Conservation (phyloP, 495 filamentous ascomycete genomes). For the Lophiotrema nucula region DNA sequence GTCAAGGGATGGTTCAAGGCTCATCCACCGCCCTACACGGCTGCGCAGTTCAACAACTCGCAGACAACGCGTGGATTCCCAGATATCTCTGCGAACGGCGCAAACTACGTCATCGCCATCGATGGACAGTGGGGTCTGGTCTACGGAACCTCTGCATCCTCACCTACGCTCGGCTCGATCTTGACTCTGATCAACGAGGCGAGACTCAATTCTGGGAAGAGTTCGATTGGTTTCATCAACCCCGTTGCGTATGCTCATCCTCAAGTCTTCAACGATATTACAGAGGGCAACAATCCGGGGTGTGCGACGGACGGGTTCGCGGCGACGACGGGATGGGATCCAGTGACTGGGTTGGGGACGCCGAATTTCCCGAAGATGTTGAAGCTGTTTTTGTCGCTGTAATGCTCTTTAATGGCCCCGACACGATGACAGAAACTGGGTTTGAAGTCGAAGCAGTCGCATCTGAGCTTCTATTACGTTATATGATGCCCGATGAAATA, state of each 20-base stretch:
- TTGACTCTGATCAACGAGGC: slow-evolving; percentile 42
- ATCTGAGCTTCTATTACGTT: too few species aligned
- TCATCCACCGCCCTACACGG: slow-evolving; percentile 46
- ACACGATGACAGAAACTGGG: too few species aligned
- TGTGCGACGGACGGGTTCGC: slow-evolving; percentile 39
- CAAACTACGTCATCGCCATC: slow-evolving; percentile 30
- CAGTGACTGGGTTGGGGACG: slow-evolving; percentile 39
- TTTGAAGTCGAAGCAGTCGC: too few species aligned
- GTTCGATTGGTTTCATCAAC: slow-evolving; percentile 43
- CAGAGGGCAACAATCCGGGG: slow-evolving; percentile 32
- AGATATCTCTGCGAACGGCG: slow-evolving; percentile 40
- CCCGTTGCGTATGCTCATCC: slow-evolving; percentile 39
- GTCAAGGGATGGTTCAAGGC: slow-evolving; percentile 36
- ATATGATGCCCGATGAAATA: too few species aligned
- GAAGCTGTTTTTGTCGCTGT: slow-evolving; percentile 6
- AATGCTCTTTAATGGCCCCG: too few species aligned
- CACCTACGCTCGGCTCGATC: slow-evolving; percentile 35
- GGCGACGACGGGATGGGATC: slow-evolving; percentile 40
- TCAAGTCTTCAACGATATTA: slow-evolving; percentile 37
- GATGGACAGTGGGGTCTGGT: slow-evolving; percentile 28
- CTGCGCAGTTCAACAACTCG: slow-evolving; percentile 56
- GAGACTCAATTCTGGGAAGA: slow-evolving; percentile 33
- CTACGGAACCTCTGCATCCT: slow-evolving; percentile 39
- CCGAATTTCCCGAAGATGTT: slow-evolving; percentile 15
- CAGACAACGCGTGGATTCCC: slow-evolving; percentile 49